Evolutionary conservation across 345 rosid genomes (phyloP), one percentile per base, ranked within the genome.

Genomic region (Camelina laxa): DNA sequence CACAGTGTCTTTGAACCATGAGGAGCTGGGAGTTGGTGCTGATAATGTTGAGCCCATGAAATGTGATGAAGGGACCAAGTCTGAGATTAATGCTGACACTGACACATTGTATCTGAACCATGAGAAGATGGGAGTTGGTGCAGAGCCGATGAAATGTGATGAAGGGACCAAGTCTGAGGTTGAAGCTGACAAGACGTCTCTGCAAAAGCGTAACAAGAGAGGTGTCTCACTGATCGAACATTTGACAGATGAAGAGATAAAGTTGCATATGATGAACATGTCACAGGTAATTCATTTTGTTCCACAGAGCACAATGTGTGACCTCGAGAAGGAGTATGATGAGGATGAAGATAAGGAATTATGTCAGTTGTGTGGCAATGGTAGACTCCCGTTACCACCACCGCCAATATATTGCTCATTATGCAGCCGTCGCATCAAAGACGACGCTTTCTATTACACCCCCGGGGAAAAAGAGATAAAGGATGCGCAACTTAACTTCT

Each of bases 321-420:
- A 49, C 39, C 38, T 15, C 73, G 50, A 39, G 27, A 80, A 81
- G 20, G 49, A 39, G 14, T 19, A 39, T 7, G 54, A 8, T 2
- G 53, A 47, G 9, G 27, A 27, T 27, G 5, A 4, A 27, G 30
- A 27, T 27, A 3, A 3, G 30, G 84, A 84, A 19, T 2, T 57
- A n/a, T 86, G 92, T 69, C 87, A 81, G 38, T 59, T 88, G 68
- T 86, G 92, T 74, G 79, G 72, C 8, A 47, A 53, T 58, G 81
- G 66, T 22, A 61, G 9, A 44, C 80, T 88, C 27, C 22, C 41
- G 73, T 77, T 81, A 39, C 82, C 82, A 54, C 80, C 87, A 56
- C 55, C 57, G 35, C 85, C 90, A 24, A 19, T 83, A 42, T 86
- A 85, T 73, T 88, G 92, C 65, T 75, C 82, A 11, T 45, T 2